Evolutionary conservation across 2,329 filamentous ascomycete genomes (phyloP), one percentile per base, ranked within the genome.

Genomic region (Talaromyces piceae): DNA sequence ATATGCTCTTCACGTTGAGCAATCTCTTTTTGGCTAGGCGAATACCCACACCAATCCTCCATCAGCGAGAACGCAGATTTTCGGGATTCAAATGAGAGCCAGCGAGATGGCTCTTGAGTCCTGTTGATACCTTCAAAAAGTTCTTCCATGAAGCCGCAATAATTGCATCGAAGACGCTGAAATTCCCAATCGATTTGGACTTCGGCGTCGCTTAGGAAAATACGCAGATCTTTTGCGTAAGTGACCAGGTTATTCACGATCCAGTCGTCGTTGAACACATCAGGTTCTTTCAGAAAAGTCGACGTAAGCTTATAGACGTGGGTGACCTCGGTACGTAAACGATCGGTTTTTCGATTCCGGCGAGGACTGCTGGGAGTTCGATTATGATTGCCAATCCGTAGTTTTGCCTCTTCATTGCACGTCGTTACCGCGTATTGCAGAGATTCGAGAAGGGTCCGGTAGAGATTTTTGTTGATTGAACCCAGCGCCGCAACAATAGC

Each of bases 1-100:
- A 96, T 94, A 30, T 81, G 86, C 55, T 95, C 87, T 68, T 96
- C 91, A 55, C 89, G 80, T 52, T 85, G 83, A 4, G 84, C 81
- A 37, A 95, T 87, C 57, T 94, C 87, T 12, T 74, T 77, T 64
- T 94, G 89, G 57, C 96, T 95, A 0, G 91, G 89, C 6, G 91
- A 95, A 66, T 94, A 96, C 2, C 93, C 93, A 65, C 93, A 98
- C 94, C 94, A 98, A 58, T 97, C 91, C 69, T 98, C 93, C 91
- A 98, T 97, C 45, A 98, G 73, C 0, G 91, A 85, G 64, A 98
- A 98, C 0, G 91, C 87, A 4, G 93, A 96, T 65, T 96, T 95
- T 37, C 94, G 80, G 11, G 91, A 88, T 66, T 98, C 93, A 63
- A 98, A 98, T 0, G 93, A 91, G 82, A 98, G 93, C 91, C 93